Evolutionary conservation across 345 rosid genomes (phyloP).

Genomic region (Citrus sp.): DNA sequence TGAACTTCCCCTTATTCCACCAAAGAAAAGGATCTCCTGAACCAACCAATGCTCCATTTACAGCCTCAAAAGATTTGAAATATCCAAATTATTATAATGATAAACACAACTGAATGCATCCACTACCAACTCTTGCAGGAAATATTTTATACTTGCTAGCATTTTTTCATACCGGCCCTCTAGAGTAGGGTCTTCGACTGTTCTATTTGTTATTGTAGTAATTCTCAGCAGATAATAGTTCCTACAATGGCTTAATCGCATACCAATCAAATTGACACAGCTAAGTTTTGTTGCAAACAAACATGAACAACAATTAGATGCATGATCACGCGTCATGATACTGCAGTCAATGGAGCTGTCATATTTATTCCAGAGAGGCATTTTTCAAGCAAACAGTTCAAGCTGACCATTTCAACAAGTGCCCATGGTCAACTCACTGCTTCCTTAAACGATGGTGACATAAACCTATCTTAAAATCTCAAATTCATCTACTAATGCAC

Average conservation of each 20-base stretch:
- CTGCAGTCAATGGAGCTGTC: background rate
- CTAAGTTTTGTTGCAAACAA: background rate
- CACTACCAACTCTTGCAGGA: background rate
- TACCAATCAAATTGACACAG: background rate
- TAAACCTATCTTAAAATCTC: background rate
- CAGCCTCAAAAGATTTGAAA: too few species aligned
- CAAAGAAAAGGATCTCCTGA: background rate
- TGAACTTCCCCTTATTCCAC: background rate
- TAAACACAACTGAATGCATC: too few species aligned
- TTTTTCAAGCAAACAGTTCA: background rate
- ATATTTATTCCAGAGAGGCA: background rate
- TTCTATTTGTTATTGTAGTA: too few species aligned
- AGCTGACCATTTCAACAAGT: background rate
- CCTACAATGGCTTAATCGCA: background rate
- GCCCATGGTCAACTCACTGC: background rate
- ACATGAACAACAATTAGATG: background rate
- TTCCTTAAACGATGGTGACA: background rate
- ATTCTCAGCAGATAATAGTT: too few species aligned
- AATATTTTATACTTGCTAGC: background rate
- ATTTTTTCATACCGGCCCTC: background rate
- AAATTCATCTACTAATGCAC: background rate
- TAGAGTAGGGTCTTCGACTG: too few species aligned
- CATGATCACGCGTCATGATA: background rate
- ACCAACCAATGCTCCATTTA: too few species aligned
- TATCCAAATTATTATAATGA: too few species aligned